Evolutionary conservation across 176 grass and related monocot species (phyloP), one percentile per base, ranked within the genome.

Genomic region (Ensete ventricosum): DNA sequence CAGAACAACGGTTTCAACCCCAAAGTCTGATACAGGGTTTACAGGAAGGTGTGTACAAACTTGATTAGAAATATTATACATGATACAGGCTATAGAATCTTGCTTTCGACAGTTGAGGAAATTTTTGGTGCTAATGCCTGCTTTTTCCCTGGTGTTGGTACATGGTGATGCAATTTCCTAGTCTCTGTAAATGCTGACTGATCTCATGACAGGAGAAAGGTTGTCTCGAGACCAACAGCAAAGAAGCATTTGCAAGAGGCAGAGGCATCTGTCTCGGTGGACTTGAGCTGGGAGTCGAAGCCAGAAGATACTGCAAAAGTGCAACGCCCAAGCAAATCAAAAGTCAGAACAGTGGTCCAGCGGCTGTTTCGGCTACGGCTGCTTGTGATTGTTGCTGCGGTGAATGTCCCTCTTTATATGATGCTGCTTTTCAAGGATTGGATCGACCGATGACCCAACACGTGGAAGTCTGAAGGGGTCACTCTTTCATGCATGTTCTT

Each of bases 391-490:
- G 88, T 98, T 57, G 88, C 88, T 19, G 78, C 81, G 23, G 68
- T 98, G 73, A 98, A 93, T 84, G 82, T 80, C n/a, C 95, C 90
- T 80, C 75, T 98, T 69, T 93, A 98, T 82, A 91, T 98, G 88
- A 98, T 98, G 95, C 84, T 98, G 64, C 84, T 98, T 48, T 98
- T 98, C 82, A 98, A 93, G 76, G 95, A 91, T 62, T 98, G 90
- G 90, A 87, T 93, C 69, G 90, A 91, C 62, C 83, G 68, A 53
- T 97, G 79, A 97, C 53, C 29, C 29, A 71, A 78, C 48, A 16
- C 25, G 54, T 75, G 53, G 25, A 57, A 14, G 6, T 72, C 57
- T 17, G 34, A 43, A 43, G 0, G 34, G 34, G 4, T 43, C 34
- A 43, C 34, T 43, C 34, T 0, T 43, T 4, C 34, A 43, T 43